Conservation (phyloP, 345 rosid genomes). For the Laguncularia racemosa region DNA sequence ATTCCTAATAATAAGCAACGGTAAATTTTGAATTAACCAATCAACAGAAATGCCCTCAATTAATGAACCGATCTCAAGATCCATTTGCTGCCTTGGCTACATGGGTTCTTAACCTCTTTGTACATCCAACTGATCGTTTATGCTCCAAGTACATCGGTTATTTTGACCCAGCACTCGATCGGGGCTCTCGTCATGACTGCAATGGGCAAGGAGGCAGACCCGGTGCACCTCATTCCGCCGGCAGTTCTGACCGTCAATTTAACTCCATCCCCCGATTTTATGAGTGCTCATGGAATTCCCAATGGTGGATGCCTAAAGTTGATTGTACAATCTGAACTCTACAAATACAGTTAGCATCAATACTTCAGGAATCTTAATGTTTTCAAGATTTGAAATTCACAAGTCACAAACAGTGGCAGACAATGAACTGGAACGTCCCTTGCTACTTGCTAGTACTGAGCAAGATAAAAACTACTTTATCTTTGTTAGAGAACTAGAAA, state of each 20-base stretch:
- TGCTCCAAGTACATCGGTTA: constrained; percentile 81
- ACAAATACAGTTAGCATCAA: constrained; percentile 34
- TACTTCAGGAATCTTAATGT: too few relatives aligned
- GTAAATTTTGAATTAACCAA: too few relatives aligned
- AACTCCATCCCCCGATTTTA: constrained; percentile 37
- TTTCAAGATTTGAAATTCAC: too few relatives aligned
- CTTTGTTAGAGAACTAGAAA: too few relatives aligned
- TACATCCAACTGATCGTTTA: constrained; percentile 57
- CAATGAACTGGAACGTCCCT: too few relatives aligned
- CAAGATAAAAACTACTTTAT: too few relatives aligned
- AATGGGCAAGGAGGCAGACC: constrained; percentile 50
- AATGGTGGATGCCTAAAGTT: constrained; percentile 80
- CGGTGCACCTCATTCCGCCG: constrained; percentile 70
- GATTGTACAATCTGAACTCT: constrained; percentile 38
- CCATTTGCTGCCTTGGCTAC: constrained; percentile 44
- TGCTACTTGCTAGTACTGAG: too few relatives aligned
- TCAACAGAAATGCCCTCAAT: constrained; percentile 30
- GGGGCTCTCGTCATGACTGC: constrained; percentile 57
- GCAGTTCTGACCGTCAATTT: constrained; percentile 49
- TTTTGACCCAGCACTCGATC: constrained; percentile 67
- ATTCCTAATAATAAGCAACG: too few relatives aligned
- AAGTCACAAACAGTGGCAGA: too few relatives aligned
- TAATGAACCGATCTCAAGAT: constrained; percentile 27
- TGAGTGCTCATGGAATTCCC: constrained; percentile 85
- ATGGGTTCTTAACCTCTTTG: constrained; percentile 60